phyloP scores from a whole-genome alignment of 2,329 filamentous ascomycete genomes.

The Scedosporium aurantiacum region DNA sequence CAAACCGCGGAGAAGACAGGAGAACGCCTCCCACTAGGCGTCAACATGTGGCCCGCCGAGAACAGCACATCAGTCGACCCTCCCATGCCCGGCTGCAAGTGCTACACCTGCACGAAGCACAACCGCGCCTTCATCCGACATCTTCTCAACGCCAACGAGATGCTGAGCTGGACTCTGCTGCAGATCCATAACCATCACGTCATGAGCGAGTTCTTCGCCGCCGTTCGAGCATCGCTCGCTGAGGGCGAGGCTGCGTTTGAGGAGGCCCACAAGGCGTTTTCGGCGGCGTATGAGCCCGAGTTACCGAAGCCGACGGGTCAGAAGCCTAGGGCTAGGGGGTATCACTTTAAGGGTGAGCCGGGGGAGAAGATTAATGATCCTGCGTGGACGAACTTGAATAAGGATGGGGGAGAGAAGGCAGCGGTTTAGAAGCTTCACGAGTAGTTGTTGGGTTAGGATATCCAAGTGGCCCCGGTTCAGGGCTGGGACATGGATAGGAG shows the following conservation, averaged over 20 bases:
- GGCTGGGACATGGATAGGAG: too few species aligned
- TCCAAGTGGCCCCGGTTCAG: too few species aligned
- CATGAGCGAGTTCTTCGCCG: constrained; percentile 61
- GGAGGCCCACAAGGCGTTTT: constrained; percentile 31
- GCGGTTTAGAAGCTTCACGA: background rate
- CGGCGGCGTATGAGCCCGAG: constrained; percentile 50
- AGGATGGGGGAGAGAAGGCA: background rate
- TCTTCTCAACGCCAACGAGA: constrained; percentile 80
- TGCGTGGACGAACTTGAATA: constrained; percentile 48
- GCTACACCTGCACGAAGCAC: constrained; percentile 75
- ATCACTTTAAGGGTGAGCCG: constrained; percentile 65
- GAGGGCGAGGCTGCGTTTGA: constrained; percentile 49
- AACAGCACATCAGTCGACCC: constrained; percentile 55
- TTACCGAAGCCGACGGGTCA: constrained; percentile 66
- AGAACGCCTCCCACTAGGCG: constrained; percentile 44
- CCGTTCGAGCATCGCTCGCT: constrained; percentile 53
- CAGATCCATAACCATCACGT: constrained; percentile 83
- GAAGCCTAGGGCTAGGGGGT: constrained; percentile 70
- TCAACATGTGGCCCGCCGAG: constrained; percentile 62
- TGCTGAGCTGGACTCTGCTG: constrained; percentile 89
- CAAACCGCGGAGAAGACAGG: background rate
- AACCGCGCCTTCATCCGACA: constrained; percentile 84
- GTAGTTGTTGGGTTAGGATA: too few species aligned
- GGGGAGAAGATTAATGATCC: constrained; percentile 57
- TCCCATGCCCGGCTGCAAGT: constrained; percentile 53